Evolutionary conservation across 2,329 filamentous ascomycete species (phyloP), one percentile per base, ranked within the genome.

Genomic region (Ophiosphaerella herpotricha): DNA sequence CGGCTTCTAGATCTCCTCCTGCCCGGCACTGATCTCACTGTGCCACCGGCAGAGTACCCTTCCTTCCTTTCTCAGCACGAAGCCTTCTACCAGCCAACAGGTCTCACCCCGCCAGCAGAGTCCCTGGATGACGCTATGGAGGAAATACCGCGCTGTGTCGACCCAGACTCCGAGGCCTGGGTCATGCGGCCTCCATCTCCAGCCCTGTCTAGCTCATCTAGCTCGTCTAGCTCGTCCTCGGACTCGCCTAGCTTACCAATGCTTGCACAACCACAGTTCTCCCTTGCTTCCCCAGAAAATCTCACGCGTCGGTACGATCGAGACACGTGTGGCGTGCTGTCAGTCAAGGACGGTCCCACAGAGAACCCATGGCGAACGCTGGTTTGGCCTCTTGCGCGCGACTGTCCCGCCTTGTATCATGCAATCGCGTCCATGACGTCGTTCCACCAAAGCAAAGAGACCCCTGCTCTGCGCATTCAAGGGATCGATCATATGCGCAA

Each of bases 361-460:
- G 87, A 89, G 60, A 90, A 89, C 63, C 86, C 86, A 2, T 90
- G 87, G 87, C 80, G 85, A 24, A 88, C 82, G 5, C 75, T 87
- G 39, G 77, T 90, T n/a, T 88, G 85, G 85, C 86, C 87, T 1
- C 71, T 90, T 40, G 84, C 85, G 3, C 79, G 78, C 57, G 78
- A 85, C 40, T 86, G 82, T 4, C 83, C 85, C 2, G 85, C 86
- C 2, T 73, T 90, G 32, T 86, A 85, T 57, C 84, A 89, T 73
- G 86, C 87, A 4, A 80, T 89, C 46, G 81, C 83, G 36, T 85
- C 86, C 4, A 82, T 90, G 78, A 85, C 86, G 1, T 85, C 85
- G 1, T 89, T 89, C 60, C 87, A 89, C 63, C 82, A 81, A 11
- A 82, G 82, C 16, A 82, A 81, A 50, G 80, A 86, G 43, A 75